Conservation (phyloP, 2,329 filamentous ascomycete species). For the Diaporthe australafricana region DNA sequence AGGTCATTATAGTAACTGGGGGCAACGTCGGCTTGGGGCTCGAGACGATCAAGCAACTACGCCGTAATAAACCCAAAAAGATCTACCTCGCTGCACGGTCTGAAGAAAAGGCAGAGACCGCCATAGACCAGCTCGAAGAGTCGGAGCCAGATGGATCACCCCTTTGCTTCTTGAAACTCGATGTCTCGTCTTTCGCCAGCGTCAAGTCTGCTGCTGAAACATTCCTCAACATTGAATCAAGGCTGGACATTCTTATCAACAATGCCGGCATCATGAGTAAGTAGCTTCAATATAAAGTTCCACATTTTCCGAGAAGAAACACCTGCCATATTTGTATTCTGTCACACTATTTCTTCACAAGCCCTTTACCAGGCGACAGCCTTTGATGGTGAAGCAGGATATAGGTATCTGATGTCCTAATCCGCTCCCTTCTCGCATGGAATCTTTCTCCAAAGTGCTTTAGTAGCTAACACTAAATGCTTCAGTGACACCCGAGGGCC, state of each 20-base stretch:
- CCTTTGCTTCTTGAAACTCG: conserved; percentile 45
- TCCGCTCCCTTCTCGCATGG: too few relatives aligned
- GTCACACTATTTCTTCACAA: too few relatives aligned
- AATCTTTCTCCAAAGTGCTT: too few relatives aligned
- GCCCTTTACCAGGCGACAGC: too few relatives aligned
- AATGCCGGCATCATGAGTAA: conserved; percentile 55
- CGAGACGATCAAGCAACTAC: not conserved
- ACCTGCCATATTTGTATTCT: too few relatives aligned
- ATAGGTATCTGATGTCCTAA: too few relatives aligned
- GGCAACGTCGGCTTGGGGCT: not conserved
- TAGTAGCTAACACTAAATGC: too few relatives aligned
- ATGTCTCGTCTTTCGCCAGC: conserved; percentile 44
- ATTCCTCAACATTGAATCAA: conserved; percentile 39
- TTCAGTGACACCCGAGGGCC: not conserved
- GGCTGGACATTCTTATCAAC: conserved; percentile 57
- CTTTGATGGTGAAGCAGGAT: too few relatives aligned
- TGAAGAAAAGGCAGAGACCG: not conserved
- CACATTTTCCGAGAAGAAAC: too few relatives aligned
- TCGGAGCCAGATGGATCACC: not conserved
- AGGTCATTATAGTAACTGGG: not conserved
- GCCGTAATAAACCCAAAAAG: not conserved
- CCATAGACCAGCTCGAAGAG: not conserved
- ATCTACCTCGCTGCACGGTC: not conserved
- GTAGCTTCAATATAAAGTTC: too few relatives aligned
- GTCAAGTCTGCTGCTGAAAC: conserved; percentile 47